Evolutionary conservation across 768 basidiomycete species (phyloP), one percentile per base, ranked within the genome.

Genomic region (Podaxis sp.): DNA sequence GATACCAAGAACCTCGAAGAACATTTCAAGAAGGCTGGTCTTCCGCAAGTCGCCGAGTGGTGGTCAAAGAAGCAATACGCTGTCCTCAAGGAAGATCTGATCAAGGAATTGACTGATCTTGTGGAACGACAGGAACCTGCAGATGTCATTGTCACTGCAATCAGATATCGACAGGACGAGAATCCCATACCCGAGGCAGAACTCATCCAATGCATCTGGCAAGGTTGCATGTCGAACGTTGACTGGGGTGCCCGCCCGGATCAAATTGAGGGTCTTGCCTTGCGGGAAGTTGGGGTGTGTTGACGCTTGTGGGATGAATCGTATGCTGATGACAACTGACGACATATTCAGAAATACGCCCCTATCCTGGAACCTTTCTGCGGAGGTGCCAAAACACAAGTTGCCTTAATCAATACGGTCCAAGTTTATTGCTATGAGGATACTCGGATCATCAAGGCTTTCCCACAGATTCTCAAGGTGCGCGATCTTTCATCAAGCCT

Each of bases 371-470:
- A 95, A 74, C 86, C 92, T 35, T 99, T 99, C 80, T 93, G 89
- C 70, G 82, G 85, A 62, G 85, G 87, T 56, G 84, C 93, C 18
- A 95, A 95, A 75, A 91, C 92, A 21, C 87, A 99, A 75, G 91
- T 99, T 38, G 87, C 91, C 35, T 83, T 99, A 57, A 94, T 99
- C 75, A 98, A 98, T 73, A 84, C 89, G 55, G 93, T 96, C 5
- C 96, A 99, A 77, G 82, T 93, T 64, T 92, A 96, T 77, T 95
- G 93, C 73, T 97, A 98, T 74, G 93, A 96, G 76, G 93, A 98
- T 70, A 95, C 94, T 25, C 90, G 92, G 60, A 83, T 96, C 69
- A 95, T 95, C 75, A 95, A 95, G 72, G 82, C 93, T 6, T 98
- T 99, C 81, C 89, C 93, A 50, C 91, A 95, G 69, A 90, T 98